Evolutionary conservation across 2,329 filamentous ascomycete genomes (phyloP), one percentile per base, ranked within the genome.

Genomic region (Talaromyces funiculosus): DNA sequence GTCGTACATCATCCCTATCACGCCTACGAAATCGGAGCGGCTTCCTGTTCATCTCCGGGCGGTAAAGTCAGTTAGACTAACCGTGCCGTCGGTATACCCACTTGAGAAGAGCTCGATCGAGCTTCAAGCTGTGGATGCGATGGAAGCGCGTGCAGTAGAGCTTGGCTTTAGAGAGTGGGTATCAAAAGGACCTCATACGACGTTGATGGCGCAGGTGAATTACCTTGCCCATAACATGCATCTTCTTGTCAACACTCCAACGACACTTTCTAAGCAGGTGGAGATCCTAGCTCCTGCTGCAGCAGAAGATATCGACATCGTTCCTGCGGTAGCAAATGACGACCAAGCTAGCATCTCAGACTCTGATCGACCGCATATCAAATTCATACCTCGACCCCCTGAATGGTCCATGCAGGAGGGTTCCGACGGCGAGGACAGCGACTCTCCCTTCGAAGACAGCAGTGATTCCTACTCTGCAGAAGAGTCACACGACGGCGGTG

Each of bases 161-260:
- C 79, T 82, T 56, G 78, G 86, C 0, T 94, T 93, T 66, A 77
- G 81, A 6, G 73, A 82, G 61, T 86, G 82, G 71, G 81, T 83
- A 16, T 74, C 73, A 26, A 78, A 84, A 57, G 82, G 85, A 66
- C 79, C 78, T 40, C 80, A 86, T 43, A 79, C 87, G 76, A 86
- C 82, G 9, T 73, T 94, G 59, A 88, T 89, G 76, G 87, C 84
- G 61, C 88, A 90, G 66, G 73, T 93, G 66, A 93, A 93, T 69
- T 90, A 87, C 67, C 76, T 93, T 7, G 81, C 85, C 2, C 85
- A 88, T 70, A 90, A 90, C 66, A 81, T 92, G 64, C 85, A 90
- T 67, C 73, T 77, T 2, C 78, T 93, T 68, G 86, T 85, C 14
- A 88, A 83, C 67, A 87, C 83, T 67, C 81, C 61, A 12, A 40